phyloP scores from a whole-genome alignment of 768 basidiomycete species.

The Zangia roseola region DNA sequence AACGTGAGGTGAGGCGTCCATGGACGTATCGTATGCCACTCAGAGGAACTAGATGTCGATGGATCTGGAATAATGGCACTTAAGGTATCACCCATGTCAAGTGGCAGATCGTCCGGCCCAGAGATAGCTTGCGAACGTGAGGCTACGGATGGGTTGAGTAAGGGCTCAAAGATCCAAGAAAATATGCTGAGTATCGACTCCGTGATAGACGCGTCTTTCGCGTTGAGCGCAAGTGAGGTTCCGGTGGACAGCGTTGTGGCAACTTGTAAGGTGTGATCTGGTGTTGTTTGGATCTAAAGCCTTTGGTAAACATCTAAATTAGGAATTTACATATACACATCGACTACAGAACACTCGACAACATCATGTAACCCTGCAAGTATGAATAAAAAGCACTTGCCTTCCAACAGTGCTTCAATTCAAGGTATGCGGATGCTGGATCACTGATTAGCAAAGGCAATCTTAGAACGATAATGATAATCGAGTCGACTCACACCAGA shows the following conservation, averaged over 20 bases:
- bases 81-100: constrained; percentile 21
- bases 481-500: too few species aligned
- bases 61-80: constrained; percentile 3
- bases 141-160: not conserved
- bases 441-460: too few species aligned
- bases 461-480: too few species aligned
- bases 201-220: not conserved
- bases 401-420: too few species aligned
- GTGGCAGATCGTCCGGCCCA: not conserved
- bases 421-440: too few species aligned
- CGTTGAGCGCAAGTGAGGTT: constrained; percentile 1
- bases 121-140: not conserved
- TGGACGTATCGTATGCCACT: constrained; percentile 75
- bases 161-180: not conserved
- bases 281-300: constrained; percentile 30
- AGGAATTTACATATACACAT: too few species aligned
- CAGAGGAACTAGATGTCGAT: constrained; percentile 22
- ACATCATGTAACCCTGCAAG: too few species aligned
- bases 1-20: constrained; percentile 74
- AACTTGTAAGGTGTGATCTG: not conserved
- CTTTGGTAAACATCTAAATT: constrained; percentile 21
- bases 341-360: too few species aligned
- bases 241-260: constrained; percentile 1
- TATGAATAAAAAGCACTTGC: too few species aligned
- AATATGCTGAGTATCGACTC: not conserved